Conservation (phyloP, 2,329 filamentous ascomycete species). For the Sporothrix protearum region DNA sequence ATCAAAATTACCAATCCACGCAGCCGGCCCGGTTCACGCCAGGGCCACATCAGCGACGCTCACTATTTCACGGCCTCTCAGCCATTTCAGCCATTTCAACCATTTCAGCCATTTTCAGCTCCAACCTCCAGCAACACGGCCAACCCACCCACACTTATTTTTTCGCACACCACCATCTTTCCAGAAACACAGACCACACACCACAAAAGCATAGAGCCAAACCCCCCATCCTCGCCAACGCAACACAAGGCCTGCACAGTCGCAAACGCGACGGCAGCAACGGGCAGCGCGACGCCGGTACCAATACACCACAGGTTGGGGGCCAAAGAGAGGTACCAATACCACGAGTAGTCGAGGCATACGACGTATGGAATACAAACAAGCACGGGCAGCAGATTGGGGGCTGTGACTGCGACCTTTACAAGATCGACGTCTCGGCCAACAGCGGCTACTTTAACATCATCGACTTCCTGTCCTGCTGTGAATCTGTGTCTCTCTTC, state of each 20-base stretch:
- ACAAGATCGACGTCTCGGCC: neutral
- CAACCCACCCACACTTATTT: neutral
- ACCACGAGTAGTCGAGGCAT: neutral
- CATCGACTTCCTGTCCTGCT: neutral
- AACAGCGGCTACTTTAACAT: neutral
- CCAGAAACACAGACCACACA: neutral
- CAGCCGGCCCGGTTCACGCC: constrained; percentile 15
- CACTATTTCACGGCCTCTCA: neutral
- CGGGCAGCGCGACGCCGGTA: constrained; percentile 11
- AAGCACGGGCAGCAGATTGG: neutral
- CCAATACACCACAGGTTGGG: neutral
- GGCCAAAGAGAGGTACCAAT: neutral
- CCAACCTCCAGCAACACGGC: neutral
- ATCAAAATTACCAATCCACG: constrained; percentile 14
- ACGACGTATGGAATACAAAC: too few relatives aligned
- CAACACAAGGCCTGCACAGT: neutral
- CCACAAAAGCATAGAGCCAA: neutral
- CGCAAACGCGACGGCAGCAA: neutral
- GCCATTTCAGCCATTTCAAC: neutral
- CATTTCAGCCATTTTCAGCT: constrained; percentile 5
- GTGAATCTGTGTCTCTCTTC: too few relatives aligned
- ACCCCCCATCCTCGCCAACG: neutral
- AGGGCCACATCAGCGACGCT: constrained; percentile 14
- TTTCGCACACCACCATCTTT: neutral
- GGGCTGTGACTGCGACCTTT: neutral